Conservation (phyloP, 768 basidiomycete genomes). For the Boletus sp. region DNA sequence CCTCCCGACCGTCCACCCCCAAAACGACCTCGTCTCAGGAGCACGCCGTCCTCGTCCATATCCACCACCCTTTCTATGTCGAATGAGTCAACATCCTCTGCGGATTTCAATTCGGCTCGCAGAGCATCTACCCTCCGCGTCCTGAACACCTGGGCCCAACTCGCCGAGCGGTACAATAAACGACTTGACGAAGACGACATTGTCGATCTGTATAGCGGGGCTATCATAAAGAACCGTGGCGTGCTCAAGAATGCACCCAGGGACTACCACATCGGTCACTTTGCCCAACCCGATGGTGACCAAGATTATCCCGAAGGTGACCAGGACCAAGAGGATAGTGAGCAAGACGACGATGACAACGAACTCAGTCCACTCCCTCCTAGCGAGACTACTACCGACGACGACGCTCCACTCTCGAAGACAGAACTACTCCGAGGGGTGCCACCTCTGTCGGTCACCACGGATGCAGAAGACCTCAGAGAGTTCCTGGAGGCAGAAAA, state of each 20-base stretch:
- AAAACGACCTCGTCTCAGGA: constrained; percentile 49
- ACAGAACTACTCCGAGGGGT: constrained; percentile 34
- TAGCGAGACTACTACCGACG: constrained; percentile 22
- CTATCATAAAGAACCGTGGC: constrained; percentile 69
- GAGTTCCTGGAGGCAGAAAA: constrained; percentile 68
- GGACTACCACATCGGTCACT: constrained; percentile 50
- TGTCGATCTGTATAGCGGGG: constrained; percentile 58
- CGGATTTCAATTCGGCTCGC: constrained; percentile 52
- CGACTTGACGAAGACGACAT: constrained; percentile 78
- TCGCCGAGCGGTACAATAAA: constrained; percentile 65
- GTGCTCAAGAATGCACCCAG: constrained; percentile 45
- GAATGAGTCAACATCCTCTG: constrained; percentile 24
- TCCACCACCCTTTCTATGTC: constrained; percentile 34
- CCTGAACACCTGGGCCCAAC: constrained; percentile 59
- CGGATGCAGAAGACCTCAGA: constrained; percentile 58
- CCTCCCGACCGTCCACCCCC: constrained; percentile 38
- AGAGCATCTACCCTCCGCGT: constrained; percentile 53
- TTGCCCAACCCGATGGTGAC: constrained; percentile 39
- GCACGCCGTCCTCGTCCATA: constrained; percentile 43
- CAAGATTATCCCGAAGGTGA: constrained; percentile 38
- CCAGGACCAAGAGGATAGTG: constrained; percentile 44
- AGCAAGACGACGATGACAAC: constrained; percentile 52
- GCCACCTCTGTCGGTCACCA: constrained; percentile 44
- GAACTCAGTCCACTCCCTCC: constrained; percentile 55
- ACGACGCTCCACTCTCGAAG: constrained; percentile 30